Evolutionary conservation across 2,329 filamentous ascomycete genomes (phyloP), one percentile per base, ranked within the genome.

Genomic region (Arthrobotrys pseudoclavata): DNA sequence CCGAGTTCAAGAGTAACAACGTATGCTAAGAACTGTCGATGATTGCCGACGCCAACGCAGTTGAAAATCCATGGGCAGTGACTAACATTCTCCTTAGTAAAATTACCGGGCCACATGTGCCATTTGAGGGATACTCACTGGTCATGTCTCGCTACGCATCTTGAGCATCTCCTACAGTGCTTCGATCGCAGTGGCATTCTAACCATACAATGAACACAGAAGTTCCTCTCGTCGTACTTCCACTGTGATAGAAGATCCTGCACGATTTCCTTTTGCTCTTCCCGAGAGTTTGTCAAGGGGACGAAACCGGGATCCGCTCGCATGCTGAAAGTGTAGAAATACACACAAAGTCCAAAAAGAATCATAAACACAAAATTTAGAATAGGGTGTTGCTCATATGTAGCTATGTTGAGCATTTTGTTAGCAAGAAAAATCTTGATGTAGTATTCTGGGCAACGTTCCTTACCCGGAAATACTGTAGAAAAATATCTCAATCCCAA

Each of bases 61-160:
- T 97, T 98, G 85, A 97, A 92, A 24, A 98, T 92, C 96, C 96
- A 99, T 0, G 96, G 96, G 82, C 96, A 99, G 83, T 99, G 96
- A 82, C 93, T 96, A 69, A 15, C 0, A 4, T 68, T 84, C 81
- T 47, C 83, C 83, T 76, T 68, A 69, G 15, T 31, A 40, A n/a
- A 22, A 24, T 10, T 12, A 13, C 66, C 24, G 26, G 62, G 50
- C 18, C 20, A 15, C 50, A 62, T 10, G 3, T 15, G 2, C 62
- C 29, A 18, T 9, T 9, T 24, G 18, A 37, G 18, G 24, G 20
- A 53, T 18, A 87, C 92, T 87, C 85, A 96, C 93, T 99, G 96
- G 83, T 99, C 96, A 85, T 97, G 93, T 84, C 96, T 97, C 68
- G 95, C 94, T 67, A 99, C 92, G 83, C 96, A 99, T 79, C 95